These are phyloP conservation scores for Penicillium sp. DNA, from an alignment of 2,329 filamentous ascomycete species.

Conservation along the genomic window DNA sequence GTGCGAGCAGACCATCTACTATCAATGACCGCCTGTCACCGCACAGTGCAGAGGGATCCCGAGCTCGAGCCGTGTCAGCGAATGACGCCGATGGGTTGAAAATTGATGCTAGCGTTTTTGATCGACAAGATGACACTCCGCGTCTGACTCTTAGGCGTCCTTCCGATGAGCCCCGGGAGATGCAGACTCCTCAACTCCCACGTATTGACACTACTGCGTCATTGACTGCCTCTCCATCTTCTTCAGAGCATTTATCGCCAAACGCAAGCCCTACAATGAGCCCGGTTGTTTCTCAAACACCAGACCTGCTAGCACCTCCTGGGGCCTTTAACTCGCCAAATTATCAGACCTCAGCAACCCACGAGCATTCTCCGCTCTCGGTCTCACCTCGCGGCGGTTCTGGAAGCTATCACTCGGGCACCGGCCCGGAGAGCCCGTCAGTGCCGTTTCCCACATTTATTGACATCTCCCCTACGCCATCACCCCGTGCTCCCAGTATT, in stretches of 20 bases:
- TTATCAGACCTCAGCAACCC: slow-evolving; percentile 30
- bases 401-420: slow-evolving; percentile 11
- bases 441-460: slow-evolving; percentile 70
- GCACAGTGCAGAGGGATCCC: slow-evolving; percentile 25
- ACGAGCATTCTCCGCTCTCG: slow-evolving; percentile 26
- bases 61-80: slow-evolving; percentile 59
- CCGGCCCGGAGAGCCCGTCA: slow-evolving; percentile 40
- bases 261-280: slow-evolving; percentile 33
- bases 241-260: slow-evolving; percentile 32
- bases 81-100: slow-evolving; percentile 56
- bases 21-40: slow-evolving; percentile 28
- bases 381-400: slow-evolving; percentile 34
- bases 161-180: slow-evolving; percentile 27
- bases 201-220: slow-evolving; percentile 28
- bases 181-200: slow-evolving; percentile 19
- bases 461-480: slow-evolving; percentile 55
- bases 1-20: slow-evolving; percentile 26
- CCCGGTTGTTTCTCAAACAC: slow-evolving; percentile 29
- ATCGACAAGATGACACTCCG: slow-evolving; percentile 25
- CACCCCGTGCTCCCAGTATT: slow-evolving; percentile 57
- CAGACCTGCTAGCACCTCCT: slow-evolving; percentile 48
- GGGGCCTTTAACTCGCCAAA: slow-evolving; percentile 42
- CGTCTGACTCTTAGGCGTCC: slow-evolving; percentile 45
- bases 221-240: slow-evolving; percentile 38
- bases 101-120: slow-evolving; percentile 44